Base-by-base conservation (phyloP, 495 filamentous ascomycete species). In the Chaetomium cochliodes region DNA sequence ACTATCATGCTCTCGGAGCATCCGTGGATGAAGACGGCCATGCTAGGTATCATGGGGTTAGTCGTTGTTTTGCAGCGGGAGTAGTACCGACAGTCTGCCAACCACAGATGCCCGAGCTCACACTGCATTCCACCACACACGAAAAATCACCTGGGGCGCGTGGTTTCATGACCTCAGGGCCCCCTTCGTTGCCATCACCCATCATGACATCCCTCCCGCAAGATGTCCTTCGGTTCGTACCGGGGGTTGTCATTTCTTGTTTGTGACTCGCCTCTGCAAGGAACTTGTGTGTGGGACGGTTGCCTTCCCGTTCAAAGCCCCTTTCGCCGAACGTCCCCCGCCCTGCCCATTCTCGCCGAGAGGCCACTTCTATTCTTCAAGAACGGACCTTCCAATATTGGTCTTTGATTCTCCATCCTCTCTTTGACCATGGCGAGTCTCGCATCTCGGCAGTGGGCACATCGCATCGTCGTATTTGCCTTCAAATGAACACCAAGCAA, bases 1-100 rank as follows among this genome's bases (percentile, higher is more conserved):
- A 99, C 94, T 11, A 99, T 99, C 71, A 83, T 99, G 79, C 82
- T 99, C 59, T 92, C 89, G 63, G 94, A 99, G 76, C 89, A 99
- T 74, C 94, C 96, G 20, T 98, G 94, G 96, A 71, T 97, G 68
- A 99, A 99, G 85, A 93, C 89, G 16, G 92, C 88, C 2, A 87
- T 98, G 84, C 74, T 99, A 71, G 93, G 91, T 4, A 79, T 97
- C 6, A 99, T 99, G 94, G 94, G 94, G 0, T 73, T 97, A 70
- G 87, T 96, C 81, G 96, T 97, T 15, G 88, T 98, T 20, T 76
- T 98, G 71, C 96, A 99, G 76, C 79, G 94, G 70, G 94, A 98
- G 77, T 93, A 75, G 50, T 22, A 28, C 44, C 55, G 15, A 18
- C 25, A 28, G 5, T 20, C 12, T 58, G 7, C 2, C 30, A 42